phyloP scores from a whole-genome alignment of 495 filamentous ascomycete genomes.

The Podospora pseudoanserina region DNA sequence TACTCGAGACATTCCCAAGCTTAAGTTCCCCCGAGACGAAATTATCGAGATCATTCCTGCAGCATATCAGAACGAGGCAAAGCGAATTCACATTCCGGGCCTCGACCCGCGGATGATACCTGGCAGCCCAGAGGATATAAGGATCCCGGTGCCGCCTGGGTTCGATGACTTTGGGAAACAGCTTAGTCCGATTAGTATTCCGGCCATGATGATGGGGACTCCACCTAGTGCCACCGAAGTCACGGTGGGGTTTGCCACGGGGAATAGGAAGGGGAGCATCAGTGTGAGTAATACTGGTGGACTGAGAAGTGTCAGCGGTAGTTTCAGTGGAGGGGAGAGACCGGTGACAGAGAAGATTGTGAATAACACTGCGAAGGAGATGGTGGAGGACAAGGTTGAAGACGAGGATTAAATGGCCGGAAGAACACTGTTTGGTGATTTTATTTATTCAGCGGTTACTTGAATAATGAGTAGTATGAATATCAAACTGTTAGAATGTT shows the following conservation, averaged over 20 bases:
- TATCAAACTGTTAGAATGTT: not conserved
- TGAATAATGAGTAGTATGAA: not conserved
- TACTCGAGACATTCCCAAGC: constrained; percentile 88
- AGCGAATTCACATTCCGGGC: constrained; percentile 64
- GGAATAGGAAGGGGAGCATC: not conserved
- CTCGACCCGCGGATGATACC: constrained; percentile 50
- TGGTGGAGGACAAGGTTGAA: constrained; percentile 44
- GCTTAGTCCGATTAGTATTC: not conserved
- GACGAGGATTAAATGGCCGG: constrained; percentile 40
- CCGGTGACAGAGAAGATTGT: constrained; percentile 39
- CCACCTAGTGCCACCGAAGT: not conserved
- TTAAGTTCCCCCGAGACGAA: constrained; percentile 92
- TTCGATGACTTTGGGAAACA: not conserved
- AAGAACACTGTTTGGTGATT: not conserved
- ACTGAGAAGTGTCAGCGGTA: not conserved
- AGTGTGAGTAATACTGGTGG: not conserved
- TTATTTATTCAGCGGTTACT: not conserved
- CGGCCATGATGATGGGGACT: not conserved
- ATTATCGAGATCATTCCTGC: constrained; percentile 99
- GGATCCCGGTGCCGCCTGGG: constrained; percentile 64
- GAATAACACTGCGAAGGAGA: constrained; percentile 40
- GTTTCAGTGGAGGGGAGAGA: not conserved
- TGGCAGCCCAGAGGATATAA: constrained; percentile 76
- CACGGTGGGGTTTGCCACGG: not conserved
- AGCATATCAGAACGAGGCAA: constrained; percentile 92